Evolutionary conservation across 306 rosid genomes (phyloP).

Genomic region (Vachellia collinsii): DNA sequence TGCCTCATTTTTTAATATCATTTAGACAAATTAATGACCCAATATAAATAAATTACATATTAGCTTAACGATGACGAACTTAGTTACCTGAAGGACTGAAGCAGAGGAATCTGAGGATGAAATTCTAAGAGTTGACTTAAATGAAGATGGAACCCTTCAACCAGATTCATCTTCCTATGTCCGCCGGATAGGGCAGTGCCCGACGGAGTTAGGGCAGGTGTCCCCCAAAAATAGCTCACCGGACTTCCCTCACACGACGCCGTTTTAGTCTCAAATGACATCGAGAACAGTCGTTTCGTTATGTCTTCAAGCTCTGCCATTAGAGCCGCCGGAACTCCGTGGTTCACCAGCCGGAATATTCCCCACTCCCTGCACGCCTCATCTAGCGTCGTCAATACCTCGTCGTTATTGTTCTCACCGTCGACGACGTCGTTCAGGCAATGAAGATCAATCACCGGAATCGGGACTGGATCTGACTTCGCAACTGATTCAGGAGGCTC

Average conservation of each 20-base stretch:
- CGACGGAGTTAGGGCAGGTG: conserved; percentile 48
- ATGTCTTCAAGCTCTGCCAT: conserved; percentile 41
- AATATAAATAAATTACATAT: too few species aligned
- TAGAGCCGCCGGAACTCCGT: conserved; percentile 57
- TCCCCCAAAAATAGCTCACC: conserved; percentile 54
- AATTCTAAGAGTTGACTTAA: conserved; percentile 41
- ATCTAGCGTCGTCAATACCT: conserved; percentile 25
- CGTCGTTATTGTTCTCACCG: too few species aligned
- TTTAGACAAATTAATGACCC: too few species aligned
- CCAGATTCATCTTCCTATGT: conserved; percentile 40
- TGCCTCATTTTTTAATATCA: too few species aligned
- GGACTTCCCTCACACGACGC: conserved; percentile 35
- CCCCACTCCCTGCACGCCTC: conserved; percentile 64
- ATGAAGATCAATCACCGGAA: conserved; percentile 47
- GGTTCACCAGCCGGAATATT: conserved; percentile 62
- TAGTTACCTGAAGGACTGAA: conserved; percentile 49
- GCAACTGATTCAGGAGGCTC: neutral
- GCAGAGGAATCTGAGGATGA: conserved; percentile 28
- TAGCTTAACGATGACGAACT: neutral
- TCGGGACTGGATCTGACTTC: conserved; percentile 39
- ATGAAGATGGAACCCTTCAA: conserved; percentile 53
- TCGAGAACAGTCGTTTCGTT: conserved; percentile 42
- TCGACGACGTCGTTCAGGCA: conserved; percentile 21
- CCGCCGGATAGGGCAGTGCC: conserved; percentile 40
- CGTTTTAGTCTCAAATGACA: conserved; percentile 51